Conservation (phyloP, 2,329 filamentous ascomycete genomes). For the Fusarium secorum region DNA sequence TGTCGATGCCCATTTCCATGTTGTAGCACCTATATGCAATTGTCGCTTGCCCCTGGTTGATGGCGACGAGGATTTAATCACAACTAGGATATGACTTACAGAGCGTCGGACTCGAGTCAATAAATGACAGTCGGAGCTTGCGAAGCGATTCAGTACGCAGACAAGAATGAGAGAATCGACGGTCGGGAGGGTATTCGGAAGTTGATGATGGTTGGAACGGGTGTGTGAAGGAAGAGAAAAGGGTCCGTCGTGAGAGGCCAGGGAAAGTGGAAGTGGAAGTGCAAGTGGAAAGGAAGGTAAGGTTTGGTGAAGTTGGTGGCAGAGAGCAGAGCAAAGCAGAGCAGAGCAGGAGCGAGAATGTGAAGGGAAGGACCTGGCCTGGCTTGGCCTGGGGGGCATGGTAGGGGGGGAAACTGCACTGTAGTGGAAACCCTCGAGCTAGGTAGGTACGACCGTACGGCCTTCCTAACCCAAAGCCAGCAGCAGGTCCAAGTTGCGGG, state of each 20-base stretch:
- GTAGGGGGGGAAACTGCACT: conserved; percentile 38
- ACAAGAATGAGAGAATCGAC: conserved; percentile 34
- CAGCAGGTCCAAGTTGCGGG: conserved; percentile 24
- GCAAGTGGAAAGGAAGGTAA: conserved; percentile 30
- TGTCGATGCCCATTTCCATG: conserved; percentile 12
- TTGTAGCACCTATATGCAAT: conserved; percentile 1
- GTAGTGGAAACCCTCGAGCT: conserved; percentile 32
- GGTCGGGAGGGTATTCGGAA: conserved; percentile 30
- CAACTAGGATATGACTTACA: conserved; percentile 33
- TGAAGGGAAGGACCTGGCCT: conserved; percentile 17
- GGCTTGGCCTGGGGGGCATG: conserved; percentile 20
- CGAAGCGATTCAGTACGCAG: conserved; percentile 25
- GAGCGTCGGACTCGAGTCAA: conserved; percentile 36
- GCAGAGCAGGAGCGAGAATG: conserved; percentile 28
- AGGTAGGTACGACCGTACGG: background rate
- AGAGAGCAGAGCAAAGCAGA: conserved; percentile 17
- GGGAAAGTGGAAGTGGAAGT: conserved; percentile 33
- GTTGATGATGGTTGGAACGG: conserved; percentile 35
- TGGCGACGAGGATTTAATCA: conserved; percentile 11
- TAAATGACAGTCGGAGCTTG: conserved; percentile 30
- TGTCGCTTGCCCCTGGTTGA: conserved; percentile 11
- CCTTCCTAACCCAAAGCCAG: conserved; percentile 27
- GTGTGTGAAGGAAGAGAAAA: conserved; percentile 38
- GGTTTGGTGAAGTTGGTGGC: conserved; percentile 22
- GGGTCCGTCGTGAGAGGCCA: conserved; percentile 35